Evolutionary conservation across 2,329 filamentous ascomycete species (phyloP).

Genomic region (Thielaviopsis ethacetica): DNA sequence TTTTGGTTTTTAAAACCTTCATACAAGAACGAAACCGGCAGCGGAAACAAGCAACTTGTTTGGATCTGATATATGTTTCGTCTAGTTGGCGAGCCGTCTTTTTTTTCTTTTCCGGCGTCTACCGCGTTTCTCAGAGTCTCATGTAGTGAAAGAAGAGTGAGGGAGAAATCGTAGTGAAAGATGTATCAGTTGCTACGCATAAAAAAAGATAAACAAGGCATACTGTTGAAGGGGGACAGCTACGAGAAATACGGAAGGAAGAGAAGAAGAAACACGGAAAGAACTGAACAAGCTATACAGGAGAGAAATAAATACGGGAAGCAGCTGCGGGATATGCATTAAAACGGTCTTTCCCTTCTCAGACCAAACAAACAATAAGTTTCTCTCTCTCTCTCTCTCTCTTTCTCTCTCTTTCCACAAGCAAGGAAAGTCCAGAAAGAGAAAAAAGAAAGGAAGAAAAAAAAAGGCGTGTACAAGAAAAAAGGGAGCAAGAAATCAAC

Average conservation of each 20-base stretch:
- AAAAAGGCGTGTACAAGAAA: not conserved
- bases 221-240: not conserved
- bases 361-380: not conserved
- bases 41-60: not conserved
- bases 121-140: not conserved
- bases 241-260: not conserved
- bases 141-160: not conserved
- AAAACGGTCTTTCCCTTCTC: not conserved
- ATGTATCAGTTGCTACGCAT: not conserved
- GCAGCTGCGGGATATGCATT: not conserved
- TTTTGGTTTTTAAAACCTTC: no score
- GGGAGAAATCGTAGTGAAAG: not conserved
- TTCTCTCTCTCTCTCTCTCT: not conserved
- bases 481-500: not conserved
- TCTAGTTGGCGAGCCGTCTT: not conserved
- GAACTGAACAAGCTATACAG: not conserved
- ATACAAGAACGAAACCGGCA: not conserved
- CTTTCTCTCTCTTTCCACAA: not conserved
- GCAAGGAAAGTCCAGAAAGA: not conserved
- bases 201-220: not conserved
- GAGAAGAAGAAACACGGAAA: not conserved
- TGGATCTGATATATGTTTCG: not conserved
- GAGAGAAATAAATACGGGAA: not conserved
- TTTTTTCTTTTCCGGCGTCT: not conserved
- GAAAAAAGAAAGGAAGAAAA: not conserved